Conservation (phyloP, 805 yeast genomes). For the Zygotorulaspora chibaensis region DNA sequence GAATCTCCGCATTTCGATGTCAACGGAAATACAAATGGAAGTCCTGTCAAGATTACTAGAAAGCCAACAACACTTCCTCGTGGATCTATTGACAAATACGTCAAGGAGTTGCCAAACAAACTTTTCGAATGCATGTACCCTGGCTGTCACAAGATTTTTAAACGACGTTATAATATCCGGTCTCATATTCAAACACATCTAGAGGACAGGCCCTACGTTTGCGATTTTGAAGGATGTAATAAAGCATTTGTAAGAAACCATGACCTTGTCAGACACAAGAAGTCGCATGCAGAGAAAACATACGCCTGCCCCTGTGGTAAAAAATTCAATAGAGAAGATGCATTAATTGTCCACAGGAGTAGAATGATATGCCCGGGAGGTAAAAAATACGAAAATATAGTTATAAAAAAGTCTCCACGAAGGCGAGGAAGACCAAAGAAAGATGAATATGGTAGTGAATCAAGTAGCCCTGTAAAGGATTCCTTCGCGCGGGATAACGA, state of each 20-base stretch:
- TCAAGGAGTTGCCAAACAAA: slow-evolving; percentile 76
- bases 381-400: slow-evolving; percentile 26
- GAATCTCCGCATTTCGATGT: slow-evolving; percentile 20
- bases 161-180: slow-evolving; percentile 85
- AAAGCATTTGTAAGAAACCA: slow-evolving; percentile 93
- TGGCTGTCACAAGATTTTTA: slow-evolving; percentile 76
- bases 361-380: slow-evolving; percentile 85
- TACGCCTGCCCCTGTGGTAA: slow-evolving; percentile 90
- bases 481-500: slow-evolving; percentile 18
- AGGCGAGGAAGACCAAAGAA: slow-evolving; percentile 29
- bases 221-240: slow-evolving; percentile 59
- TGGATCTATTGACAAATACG: slow-evolving; percentile 80
- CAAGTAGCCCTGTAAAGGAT: slow-evolving; percentile 27
- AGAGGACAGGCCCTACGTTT: slow-evolving; percentile 86
- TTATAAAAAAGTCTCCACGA: slow-evolving; percentile 31
- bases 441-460: slow-evolving; percentile 16
- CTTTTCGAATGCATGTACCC: slow-evolving; percentile 70
- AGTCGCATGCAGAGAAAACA: slow-evolving; percentile 73
- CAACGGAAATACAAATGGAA: slow-evolving; percentile 5
- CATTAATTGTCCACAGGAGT: slow-evolving; percentile 72
- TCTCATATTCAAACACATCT: slow-evolving; percentile 96
- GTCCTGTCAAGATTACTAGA: slow-evolving; percentile 29
- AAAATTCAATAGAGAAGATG: slow-evolving; percentile 85
- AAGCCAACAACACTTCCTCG: slow-evolving; percentile 59
- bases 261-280: slow-evolving; percentile 84